A percentile compares a stretch with the other conserved stretches of the same genome.
Evolutionary conservation across 2,329 filamentous ascomycete species (phyloP).

Genomic region (Exserohilum rostratum): DNA sequence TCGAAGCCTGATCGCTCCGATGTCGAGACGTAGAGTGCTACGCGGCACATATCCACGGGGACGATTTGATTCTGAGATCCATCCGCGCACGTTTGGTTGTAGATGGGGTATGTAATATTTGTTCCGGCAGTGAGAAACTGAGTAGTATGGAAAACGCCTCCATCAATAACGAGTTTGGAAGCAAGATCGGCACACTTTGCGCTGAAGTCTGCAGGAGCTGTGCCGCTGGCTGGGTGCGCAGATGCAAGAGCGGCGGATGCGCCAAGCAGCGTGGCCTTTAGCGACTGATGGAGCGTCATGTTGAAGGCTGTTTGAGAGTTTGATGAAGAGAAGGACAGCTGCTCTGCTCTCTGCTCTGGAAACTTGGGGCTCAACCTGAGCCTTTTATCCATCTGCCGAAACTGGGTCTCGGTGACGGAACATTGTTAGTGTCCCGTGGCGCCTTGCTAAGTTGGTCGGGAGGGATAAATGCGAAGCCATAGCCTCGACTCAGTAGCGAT

Average conservation of each 20-base stretch:
- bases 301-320: not conserved
- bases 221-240: not conserved
- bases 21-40: conserved; percentile 50
- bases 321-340: not conserved
- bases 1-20: conserved; percentile 49
- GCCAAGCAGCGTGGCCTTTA: conserved; percentile 20
- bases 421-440: not conserved
- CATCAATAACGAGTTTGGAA: conserved; percentile 37
- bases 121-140: conserved; percentile 50
- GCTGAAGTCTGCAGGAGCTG: conserved; percentile 22
- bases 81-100: conserved; percentile 49
- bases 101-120: conserved; percentile 48
- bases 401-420: not conserved
- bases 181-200: conserved; percentile 37
- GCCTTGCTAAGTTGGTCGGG: not conserved
- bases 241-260: conserved; percentile 14
- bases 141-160: conserved; percentile 47
- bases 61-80: conserved; percentile 32
- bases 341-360: not conserved
- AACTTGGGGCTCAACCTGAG: not conserved
- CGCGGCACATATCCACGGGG: conserved; percentile 49
- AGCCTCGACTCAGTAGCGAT: not conserved
- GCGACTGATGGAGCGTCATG: conserved; percentile 26
- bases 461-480: conserved; percentile 1
- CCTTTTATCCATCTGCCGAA: not conserved